Base-by-base conservation (phyloP, 805 yeast species). In the Tetrapisispora fleetii region DNA sequence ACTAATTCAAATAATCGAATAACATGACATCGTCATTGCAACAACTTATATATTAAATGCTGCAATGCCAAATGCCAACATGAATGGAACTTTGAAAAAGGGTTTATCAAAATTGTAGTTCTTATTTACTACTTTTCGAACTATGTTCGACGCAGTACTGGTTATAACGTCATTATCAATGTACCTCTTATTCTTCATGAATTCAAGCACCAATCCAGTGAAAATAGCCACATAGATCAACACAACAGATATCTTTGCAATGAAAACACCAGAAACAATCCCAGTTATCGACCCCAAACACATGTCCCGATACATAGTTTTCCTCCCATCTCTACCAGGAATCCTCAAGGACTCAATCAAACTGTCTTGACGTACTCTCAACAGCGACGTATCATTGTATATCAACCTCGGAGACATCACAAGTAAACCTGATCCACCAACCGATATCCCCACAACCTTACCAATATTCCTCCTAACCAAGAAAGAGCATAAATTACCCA, bases 211-310 rank as follows among this genome's bases (percentile, higher is more conserved):
- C 17, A 54, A 48, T 1, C 43, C 43, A 2, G 49, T 49, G 14
- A 47, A 33, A 16, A 51, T 48, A 8, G 51, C 46, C 9, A 54
- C 18, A 40, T 50, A 54, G 14, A 52, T 52, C 30, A 54, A 37
- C 1, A 41, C 38, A 18, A 51, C 24, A 9, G 55, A 52, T 14
- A 54, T 40, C 30, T 54, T 54, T 3, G 53, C 52, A 10, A 54
- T 46, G 3, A 54, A 37, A 18, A 52, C 35, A 7, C 57, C 57
- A 24, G 44, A 32, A 17, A 48, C 39, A 3, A 50, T 19, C 1
- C 57, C 57, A 13, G 49, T 30, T 11, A 54, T 35, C 6, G 57
- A 52, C 2, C 57, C 57, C 30, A 40, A 36, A 35, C 54, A 52
- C 21, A 54, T 19, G 27, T 54, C 51, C n/a, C 48, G 40, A 43